Base-by-base conservation (phyloP, 1,284 basidiomycete genomes). In the Boletus subluridellus region DNA sequence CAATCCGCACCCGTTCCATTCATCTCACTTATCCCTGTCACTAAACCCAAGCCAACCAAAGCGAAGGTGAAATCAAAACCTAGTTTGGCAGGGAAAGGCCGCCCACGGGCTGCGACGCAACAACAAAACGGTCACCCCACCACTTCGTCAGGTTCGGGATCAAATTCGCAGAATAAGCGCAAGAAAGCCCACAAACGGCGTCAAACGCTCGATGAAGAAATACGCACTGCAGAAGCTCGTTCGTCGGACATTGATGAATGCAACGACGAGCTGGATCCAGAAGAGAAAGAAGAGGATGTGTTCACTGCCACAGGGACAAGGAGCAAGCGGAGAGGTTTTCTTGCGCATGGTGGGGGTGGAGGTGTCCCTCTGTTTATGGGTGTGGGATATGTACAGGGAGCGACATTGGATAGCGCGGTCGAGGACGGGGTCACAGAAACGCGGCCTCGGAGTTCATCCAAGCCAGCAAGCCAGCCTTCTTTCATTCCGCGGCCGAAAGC, bases 331-430 rank as follows among this genome's bases (percentile, higher is more conserved):
- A 73, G 69, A 14, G 86, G 86, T 3, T 91, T 88, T 60, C 72
- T 90, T n/a, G 85, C 87, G 11, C 83, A 82, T 65, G 89, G 89
- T 17, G 89, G 89, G 1, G 87, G 79, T 9, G 87, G 84, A 30
- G 88, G 89, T 3, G 58, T 66, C 2, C 84, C 88, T 8, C 83
- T 90, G 10, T 82, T 84, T 57, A 84, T 89, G 82, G 85, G 84
- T 15, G 80, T 77, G 30, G 86, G 86, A 4, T 84, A 84, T 64
- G 79, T 87, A 4, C 77, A 80, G 37, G 85, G 81, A 14, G 80
- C 68, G 8, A 69, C 71, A 24, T 69, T 69, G 14, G 71, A 67
- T 3, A 68, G 60, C 37, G 62, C 24, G 32, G 65, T 65, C 50
- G 65, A 66, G 32, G 48, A 38, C 9, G 45, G 5, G 42, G 15